Percentiles rank a stretch among this genome's conserved stretches.
Evolutionary conservation across 2,329 filamentous ascomycete species (phyloP).

Genomic region (Beauveria sp.): DNA sequence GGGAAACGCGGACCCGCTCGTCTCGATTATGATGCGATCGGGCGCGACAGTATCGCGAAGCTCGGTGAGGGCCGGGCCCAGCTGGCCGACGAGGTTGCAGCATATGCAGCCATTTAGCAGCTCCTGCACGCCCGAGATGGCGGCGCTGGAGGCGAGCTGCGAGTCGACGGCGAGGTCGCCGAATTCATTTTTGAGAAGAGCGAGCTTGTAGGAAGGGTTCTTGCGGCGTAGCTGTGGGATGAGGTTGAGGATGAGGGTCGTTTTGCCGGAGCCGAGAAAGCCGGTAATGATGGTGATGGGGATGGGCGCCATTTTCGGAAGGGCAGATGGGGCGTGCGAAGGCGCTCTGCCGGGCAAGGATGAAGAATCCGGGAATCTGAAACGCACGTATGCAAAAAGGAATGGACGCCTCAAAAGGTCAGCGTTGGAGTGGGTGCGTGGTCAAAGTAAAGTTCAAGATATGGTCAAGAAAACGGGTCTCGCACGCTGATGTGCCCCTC

Average conservation of each 20-base stretch:
- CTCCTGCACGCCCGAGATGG: slow-evolving; percentile 85
- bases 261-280: slow-evolving; percentile 94
- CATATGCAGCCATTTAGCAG: slow-evolving; percentile 97
- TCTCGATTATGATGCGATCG: slow-evolving; percentile 90
- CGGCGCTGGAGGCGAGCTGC: slow-evolving; percentile 72
- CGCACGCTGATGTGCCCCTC: slow-evolving; percentile 2
- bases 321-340: background rate
- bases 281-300: slow-evolving; percentile 94
- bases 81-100: slow-evolving; percentile 93
- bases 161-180: slow-evolving; percentile 91
- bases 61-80: slow-evolving; percentile 70
- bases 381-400: background rate
- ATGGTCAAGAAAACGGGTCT: background rate
- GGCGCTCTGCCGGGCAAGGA: background rate
- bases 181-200: slow-evolving; percentile 96
- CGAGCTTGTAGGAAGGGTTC: slow-evolving; percentile 72
- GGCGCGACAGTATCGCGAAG: slow-evolving; percentile 54
- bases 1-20: slow-evolving; percentile 78
- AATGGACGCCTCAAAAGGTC: background rate
- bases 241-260: slow-evolving; percentile 88
- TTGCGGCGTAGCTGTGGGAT: slow-evolving; percentile 77
- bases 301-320: slow-evolving; percentile 53
- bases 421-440: background rate
- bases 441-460: background rate
- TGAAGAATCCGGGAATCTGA: background rate